Percentiles rank a stretch among this genome's conserved stretches.
These are phyloP conservation scores for Cadophora malorum DNA, from an alignment of 2,329 filamentous ascomycete genomes.

Conservation along the genomic window DNA sequence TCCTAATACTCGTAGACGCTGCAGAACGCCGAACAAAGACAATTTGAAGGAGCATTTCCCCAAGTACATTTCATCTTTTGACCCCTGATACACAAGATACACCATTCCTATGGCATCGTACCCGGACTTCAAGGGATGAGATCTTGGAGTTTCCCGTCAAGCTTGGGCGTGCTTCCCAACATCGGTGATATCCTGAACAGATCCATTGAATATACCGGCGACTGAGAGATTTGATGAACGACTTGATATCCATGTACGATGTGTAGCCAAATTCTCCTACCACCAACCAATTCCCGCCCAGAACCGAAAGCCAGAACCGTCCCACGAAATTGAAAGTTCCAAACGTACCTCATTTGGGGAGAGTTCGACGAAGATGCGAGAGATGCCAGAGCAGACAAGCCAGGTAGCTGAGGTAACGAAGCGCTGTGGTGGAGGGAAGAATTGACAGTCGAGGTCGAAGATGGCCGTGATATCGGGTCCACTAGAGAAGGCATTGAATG, in stretches of 20 bases:
- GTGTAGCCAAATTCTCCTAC: neutral
- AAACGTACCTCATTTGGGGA: constrained; percentile 56
- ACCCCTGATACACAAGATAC: constrained; percentile 14
- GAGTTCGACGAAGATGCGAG: constrained; percentile 57
- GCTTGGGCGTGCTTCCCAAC: constrained; percentile 4
- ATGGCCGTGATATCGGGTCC: constrained; percentile 58
- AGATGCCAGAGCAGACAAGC: constrained; percentile 64
- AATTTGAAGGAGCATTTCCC: neutral
- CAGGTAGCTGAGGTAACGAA: constrained; percentile 54
- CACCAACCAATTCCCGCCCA: constrained; percentile 23
- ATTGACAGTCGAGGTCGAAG: constrained; percentile 57
- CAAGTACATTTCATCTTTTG: constrained; percentile 1
- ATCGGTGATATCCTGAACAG: constrained; percentile 5
- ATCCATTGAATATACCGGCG: constrained; percentile 1
- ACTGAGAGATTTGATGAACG: neutral
- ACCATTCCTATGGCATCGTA: constrained; percentile 3
- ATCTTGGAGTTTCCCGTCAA: neutral
- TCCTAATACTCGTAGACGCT: neutral
- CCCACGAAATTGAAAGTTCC: constrained; percentile 27
- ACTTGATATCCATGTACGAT: constrained; percentile 2
- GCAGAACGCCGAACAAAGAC: constrained; percentile 5
- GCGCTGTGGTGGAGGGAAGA: constrained; percentile 51
- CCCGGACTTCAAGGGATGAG: constrained; percentile 17
- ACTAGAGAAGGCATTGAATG: constrained; percentile 54
- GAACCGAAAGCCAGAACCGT: constrained; percentile 29